Conservation (phyloP, 2,329 filamentous ascomycete species). For the Boeremia lycopersici region DNA sequence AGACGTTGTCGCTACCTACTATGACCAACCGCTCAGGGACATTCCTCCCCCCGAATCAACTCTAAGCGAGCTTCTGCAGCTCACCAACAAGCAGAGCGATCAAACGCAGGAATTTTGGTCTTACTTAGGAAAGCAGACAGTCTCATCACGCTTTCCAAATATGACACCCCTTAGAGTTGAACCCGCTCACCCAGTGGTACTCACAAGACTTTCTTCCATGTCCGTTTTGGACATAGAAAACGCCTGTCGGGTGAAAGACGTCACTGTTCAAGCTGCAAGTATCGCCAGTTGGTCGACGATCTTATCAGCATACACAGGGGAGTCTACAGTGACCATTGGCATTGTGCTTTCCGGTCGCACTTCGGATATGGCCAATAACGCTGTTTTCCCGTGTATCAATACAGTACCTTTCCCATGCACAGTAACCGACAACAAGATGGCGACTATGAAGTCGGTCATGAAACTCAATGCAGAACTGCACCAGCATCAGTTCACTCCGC, state of each 20-base stretch:
- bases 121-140: conserved; percentile 56
- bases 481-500: conserved; percentile 72
- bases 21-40: conserved; percentile 27
- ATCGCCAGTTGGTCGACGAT: conserved; percentile 81
- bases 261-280: conserved; percentile 76
- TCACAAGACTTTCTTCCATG: conserved; percentile 47
- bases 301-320: conserved; percentile 77
- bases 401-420: conserved; percentile 76
- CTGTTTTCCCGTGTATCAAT: conserved; percentile 78
- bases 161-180: conserved; percentile 66
- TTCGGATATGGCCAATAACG: conserved; percentile 62
- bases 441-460: conserved; percentile 69
- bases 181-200: conserved; percentile 43
- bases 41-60: conserved; percentile 50
- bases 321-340: conserved; percentile 76
- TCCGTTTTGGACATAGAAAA: conserved; percentile 58
- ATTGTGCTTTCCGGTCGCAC: conserved; percentile 78
- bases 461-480: conserved; percentile 67
- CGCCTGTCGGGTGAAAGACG: conserved; percentile 62
- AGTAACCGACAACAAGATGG: conserved; percentile 59
- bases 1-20: conserved; percentile 59
- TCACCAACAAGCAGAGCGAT: conserved; percentile 39
- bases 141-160: conserved; percentile 75
- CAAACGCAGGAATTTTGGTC: conserved; percentile 66
- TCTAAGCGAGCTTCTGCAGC: conserved; percentile 53